Base-by-base conservation (phyloP, 208 protist genomes). In the Trypanosoma lewisi region DNA sequence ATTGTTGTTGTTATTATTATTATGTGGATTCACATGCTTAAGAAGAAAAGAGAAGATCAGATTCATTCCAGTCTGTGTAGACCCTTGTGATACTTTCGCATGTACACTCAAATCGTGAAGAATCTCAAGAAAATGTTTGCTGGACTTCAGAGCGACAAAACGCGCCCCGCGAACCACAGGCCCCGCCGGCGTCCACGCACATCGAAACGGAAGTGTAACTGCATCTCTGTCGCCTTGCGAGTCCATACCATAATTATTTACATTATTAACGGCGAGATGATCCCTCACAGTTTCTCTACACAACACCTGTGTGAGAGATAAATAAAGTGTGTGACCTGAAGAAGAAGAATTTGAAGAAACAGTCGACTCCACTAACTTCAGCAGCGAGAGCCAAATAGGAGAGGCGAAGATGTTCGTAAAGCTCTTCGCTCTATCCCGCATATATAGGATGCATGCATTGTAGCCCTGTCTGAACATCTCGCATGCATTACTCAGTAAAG, bases 161-260 rank as follows among this genome's bases (percentile, higher is more conserved):
- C 51, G 55, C 7, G 70, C 75, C 6, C 74, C 78, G 8, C 68
- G 50, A 50, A 80, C 70, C 7, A 85, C 64, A 2, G 78, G 74
- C 21, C 78, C 78, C 3, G 74, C 74, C 12, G 78, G 69, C 27
- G 78, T 85, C 78, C 78, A 85, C 25, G 77, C 70, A 9, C 59
- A 4, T 37, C 62, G 63, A 59, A 82, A 82, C 16, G 67, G 63
- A 55, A 78, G 33, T 27, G 28, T 2, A 2, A 21, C 53, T 2
- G 31, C 42, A 17, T 67, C 37, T 50, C n/a, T 45, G 21, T 23
- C 0, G n/a, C 48, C 36, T 41, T 27, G 28, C 2, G 16, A 21
- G 5, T 28, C 37, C 44, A n/a, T n/a, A n/a, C n/a, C n/a, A n/a
- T n/a, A n/a, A n/a, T n/a, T n/a, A n/a, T n/a, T n/a, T n/a, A n/a